Evolutionary conservation across 2,329 filamentous ascomycete genomes (phyloP).

Genomic region (Penicillium sp.): DNA sequence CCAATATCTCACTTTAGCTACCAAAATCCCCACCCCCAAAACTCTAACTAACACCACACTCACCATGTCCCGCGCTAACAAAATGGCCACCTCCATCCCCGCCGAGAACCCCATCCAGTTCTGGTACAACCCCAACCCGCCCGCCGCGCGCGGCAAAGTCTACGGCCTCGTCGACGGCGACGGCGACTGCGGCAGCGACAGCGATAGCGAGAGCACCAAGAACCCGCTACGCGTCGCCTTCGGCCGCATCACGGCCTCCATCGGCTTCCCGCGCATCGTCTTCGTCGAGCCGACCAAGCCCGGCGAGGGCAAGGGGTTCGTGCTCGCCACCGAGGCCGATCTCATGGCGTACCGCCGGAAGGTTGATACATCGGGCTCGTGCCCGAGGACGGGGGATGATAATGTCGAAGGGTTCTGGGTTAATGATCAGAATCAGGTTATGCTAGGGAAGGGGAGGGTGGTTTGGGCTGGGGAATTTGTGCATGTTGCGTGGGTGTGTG

Average conservation of each 20-base stretch:
- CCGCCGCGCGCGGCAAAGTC: no score
- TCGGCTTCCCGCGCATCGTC: neutral
- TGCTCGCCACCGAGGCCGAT: neutral
- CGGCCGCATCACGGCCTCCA: neutral
- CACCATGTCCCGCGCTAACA: no score
- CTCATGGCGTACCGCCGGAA: neutral
- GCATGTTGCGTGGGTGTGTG: neutral
- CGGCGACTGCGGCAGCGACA: neutral
- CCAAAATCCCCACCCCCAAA: no score
- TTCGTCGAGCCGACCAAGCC: neutral
- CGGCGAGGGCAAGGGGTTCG: neutral
- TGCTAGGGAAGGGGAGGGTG: neutral
- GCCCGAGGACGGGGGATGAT: neutral
- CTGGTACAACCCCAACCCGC: no score
- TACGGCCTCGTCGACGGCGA: no score
- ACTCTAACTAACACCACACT: no score
- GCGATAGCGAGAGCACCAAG: neutral
- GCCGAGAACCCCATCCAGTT: no score
- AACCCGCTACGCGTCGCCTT: neutral
- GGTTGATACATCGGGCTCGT: neutral
- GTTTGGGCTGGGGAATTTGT: neutral
- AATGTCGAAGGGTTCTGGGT: neutral
- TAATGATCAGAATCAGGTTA: neutral
- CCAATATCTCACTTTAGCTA: neutral
- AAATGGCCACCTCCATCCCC: no score